A percentile compares a stretch with the other conserved stretches of the same genome.
These are phyloP conservation scores for Hibiscus trionum DNA, from an alignment of 345 rosid genomes.

Conservation along the genomic window DNA sequence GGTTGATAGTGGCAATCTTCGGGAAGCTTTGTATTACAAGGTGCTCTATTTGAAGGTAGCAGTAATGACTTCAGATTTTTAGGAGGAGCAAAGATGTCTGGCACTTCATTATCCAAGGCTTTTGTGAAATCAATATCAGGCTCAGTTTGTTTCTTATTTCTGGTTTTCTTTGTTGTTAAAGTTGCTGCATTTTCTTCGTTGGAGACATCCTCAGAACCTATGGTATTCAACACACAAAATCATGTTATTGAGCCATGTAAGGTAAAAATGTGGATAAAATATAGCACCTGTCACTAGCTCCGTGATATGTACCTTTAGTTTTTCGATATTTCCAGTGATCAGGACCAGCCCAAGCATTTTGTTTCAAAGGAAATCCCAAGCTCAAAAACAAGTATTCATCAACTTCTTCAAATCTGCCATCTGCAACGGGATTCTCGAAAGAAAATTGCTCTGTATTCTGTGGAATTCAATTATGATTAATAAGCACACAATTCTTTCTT, in stretches of 20 bases:
- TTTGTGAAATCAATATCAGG: conserved; percentile 66
- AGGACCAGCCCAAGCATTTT: conserved; percentile 98
- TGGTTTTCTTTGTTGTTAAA: conserved; percentile 46
- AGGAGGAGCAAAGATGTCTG: conserved; percentile 68
- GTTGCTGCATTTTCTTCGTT: conserved; percentile 38
- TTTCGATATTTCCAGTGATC: conserved; percentile 90
- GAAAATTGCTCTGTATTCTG: conserved; percentile 51
- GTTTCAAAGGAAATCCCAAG: conserved; percentile 63
- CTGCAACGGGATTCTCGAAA: conserved; percentile 32
- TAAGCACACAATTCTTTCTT: not conserved
- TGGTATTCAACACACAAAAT: conserved; percentile 13
- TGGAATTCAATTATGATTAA: conserved; percentile 15
- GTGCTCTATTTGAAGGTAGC: conserved; percentile 62
- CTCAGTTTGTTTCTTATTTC: conserved; percentile 56
- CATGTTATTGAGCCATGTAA: not conserved
- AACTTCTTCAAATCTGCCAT: conserved; percentile 48
- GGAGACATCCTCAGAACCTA: conserved; percentile 44
- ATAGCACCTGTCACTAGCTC: conserved; percentile 9
- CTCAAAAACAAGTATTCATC: conserved; percentile 59
- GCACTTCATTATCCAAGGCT: conserved; percentile 60
- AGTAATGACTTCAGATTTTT: conserved; percentile 69
- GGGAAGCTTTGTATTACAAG: conserved; percentile 64
- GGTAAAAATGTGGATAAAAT: not conserved
- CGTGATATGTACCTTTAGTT: conserved; percentile 47
- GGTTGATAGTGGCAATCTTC: conserved; percentile 99